Base-by-base conservation (phyloP, 192 early-diverging fungal species). In the Tieghemiomyces parasiticus region DNA sequence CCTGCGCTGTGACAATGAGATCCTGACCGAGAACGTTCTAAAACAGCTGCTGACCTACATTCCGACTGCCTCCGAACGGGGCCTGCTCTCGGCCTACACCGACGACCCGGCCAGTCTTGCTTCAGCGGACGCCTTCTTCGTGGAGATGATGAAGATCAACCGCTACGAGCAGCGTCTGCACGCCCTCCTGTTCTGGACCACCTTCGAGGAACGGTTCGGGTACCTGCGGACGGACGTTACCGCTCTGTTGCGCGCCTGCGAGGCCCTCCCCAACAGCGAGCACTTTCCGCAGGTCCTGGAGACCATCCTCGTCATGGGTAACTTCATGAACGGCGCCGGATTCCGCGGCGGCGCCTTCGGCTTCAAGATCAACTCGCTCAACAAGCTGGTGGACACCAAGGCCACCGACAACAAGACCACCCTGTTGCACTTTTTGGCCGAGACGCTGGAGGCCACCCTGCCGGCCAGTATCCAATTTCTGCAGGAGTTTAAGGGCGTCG, bases 331-430 rank as follows among this genome's bases (percentile, higher is more conserved):
- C 58, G 85, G 83, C 0, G 75, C 70, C 1, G 76, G 81, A 0
- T 81, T 84, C 67, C 83, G 87, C 59, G 89, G 89, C 32, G 88
- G 86, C n/a, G 89, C 89, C 3, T 90, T 85, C 74, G 89, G 89
- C 19, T 82, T 90, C 59, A 83, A 81, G 67, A 87, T 89, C 64
- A 70, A 78, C 16, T 89, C 86, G 73, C 83, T 91, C 35, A 91
- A 91, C 63, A 87, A 87, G 69, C 68, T 89, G 73, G 83, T 91
- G 50, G 89, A 91, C 56, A 91, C 89, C 31, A 91, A 91, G 65
- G 80, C 83, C 1, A 79, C 81, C 13, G 81, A 82, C 24, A 79
- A 83, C 61, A 81, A 81, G 44, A 79, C 78, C 38, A 89, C 89
- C 0, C 63, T 91, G 38, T 65, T 91, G 61, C 88, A 91, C 59